phyloP scores from a whole-genome alignment of 2,329 filamentous ascomycete species.

The Pseudogymnoascus sp. region DNA sequence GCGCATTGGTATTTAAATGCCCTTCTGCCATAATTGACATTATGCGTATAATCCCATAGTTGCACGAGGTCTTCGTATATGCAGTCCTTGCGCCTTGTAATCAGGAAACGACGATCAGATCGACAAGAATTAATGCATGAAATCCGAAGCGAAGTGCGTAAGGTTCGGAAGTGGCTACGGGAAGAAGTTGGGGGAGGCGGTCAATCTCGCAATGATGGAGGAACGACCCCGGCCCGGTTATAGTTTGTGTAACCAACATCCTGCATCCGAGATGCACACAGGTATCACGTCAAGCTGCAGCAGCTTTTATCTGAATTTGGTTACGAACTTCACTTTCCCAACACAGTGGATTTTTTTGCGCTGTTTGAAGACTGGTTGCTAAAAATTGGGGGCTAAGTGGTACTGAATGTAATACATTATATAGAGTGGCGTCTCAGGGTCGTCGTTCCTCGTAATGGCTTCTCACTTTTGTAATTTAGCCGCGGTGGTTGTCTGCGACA shows the following conservation, averaged over 20 bases:
- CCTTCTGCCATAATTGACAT: neutral
- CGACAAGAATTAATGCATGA: neutral
- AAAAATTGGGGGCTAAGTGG: neutral
- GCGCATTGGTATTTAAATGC: neutral
- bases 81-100: neutral
- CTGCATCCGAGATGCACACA: neutral
- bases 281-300: neutral
- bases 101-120: neutral
- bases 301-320: neutral
- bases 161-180: conserved; percentile 4
- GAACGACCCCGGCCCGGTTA: too few species aligned
- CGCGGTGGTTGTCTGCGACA: neutral
- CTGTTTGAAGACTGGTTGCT: neutral
- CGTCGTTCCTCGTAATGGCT: neutral
- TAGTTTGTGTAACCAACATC: neutral
- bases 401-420: neutral
- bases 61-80: neutral
- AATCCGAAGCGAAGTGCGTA: neutral
- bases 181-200: neutral
- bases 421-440: neutral
- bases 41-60: neutral
- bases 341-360: neutral
- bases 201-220: neutral
- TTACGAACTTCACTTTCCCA: neutral
- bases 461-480: neutral